Conservation (phyloP, 495 filamentous ascomycete species). For the Lasiosphaeria miniovina region DNA sequence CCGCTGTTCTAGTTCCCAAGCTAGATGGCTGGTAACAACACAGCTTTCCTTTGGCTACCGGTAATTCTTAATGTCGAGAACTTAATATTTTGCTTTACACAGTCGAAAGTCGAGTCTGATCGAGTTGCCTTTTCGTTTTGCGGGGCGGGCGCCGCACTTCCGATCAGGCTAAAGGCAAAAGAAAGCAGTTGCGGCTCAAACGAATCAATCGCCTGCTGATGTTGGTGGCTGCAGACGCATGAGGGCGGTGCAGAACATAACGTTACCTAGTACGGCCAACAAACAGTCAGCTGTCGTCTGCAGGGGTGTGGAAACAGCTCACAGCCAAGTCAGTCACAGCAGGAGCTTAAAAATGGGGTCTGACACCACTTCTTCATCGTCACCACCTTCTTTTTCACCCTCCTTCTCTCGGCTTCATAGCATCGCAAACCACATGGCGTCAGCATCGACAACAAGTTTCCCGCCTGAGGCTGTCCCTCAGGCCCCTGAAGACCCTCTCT, state of each 20-base stretch:
- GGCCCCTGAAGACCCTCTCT: slow-evolving; percentile 93
- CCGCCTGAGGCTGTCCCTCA: slow-evolving; percentile 75
- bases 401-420: slow-evolving; percentile 43
- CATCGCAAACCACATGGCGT: slow-evolving; percentile 42
- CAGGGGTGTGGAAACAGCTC: slow-evolving; percentile 17
- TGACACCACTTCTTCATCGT: slow-evolving; percentile 18
- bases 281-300: slow-evolving; percentile 4
- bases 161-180: slow-evolving; percentile 17
- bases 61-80: too few relatives aligned
- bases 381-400: slow-evolving; percentile 20
- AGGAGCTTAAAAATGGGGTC: slow-evolving; percentile 29
- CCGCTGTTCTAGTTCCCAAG: too few relatives aligned
- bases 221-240: slow-evolving; percentile 4
- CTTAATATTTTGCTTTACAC: too few relatives aligned
- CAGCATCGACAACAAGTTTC: slow-evolving; percentile 62
- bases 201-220: too few relatives aligned
- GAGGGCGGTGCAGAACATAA: neutral
- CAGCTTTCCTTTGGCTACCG: too few relatives aligned
- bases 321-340: slow-evolving; percentile 9
- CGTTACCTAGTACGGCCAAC: too few relatives aligned
- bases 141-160: neutral
- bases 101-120: slow-evolving; percentile 17
- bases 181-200: too few relatives aligned
- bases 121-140: slow-evolving; percentile 11
- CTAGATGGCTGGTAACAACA: too few relatives aligned